Evolutionary conservation across 257 asterid species (phyloP).

Genomic region (Solanum pinnatisectum): DNA sequence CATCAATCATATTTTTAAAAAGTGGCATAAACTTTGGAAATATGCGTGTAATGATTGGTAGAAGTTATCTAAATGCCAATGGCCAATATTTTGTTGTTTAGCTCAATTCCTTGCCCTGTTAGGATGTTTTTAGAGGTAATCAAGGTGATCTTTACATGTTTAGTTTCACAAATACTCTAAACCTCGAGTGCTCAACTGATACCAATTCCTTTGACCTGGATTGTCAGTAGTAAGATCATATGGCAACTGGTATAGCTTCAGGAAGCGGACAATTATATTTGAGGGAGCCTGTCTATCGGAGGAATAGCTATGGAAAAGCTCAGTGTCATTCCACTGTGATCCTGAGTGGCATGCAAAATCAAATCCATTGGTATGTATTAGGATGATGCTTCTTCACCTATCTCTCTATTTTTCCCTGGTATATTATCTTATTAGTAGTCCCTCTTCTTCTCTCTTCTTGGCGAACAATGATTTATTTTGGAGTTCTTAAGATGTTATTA

Average conservation of each 20-base stretch:
- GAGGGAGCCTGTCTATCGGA: constrained; percentile 26
- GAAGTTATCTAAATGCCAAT: background rate
- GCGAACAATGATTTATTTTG: background rate
- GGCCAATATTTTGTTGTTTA: background rate
- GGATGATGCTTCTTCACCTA: background rate
- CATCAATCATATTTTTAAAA: background rate
- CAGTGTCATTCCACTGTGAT: constrained; percentile 21
- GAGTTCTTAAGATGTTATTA: background rate
- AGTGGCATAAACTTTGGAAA: background rate
- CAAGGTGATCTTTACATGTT: background rate
- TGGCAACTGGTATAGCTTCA: constrained; percentile 66
- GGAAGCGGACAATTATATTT: constrained; percentile 42
- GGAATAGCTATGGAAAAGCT: constrained; percentile 37
- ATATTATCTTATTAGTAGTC: background rate
- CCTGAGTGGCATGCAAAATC: constrained; percentile 34
- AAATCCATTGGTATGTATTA: constrained; percentile 50
- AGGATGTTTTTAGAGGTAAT: background rate
- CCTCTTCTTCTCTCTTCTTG: background rate
- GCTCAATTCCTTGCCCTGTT: background rate
- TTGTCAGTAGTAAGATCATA: constrained; percentile 20
- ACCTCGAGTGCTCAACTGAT: background rate
- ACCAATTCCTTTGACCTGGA: background rate
- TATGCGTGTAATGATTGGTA: background rate
- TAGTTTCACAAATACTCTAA: background rate
- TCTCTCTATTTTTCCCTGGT: background rate